phyloP scores from a whole-genome alignment of 2,329 filamentous ascomycete species.

The Diaporthe nobilis region DNA sequence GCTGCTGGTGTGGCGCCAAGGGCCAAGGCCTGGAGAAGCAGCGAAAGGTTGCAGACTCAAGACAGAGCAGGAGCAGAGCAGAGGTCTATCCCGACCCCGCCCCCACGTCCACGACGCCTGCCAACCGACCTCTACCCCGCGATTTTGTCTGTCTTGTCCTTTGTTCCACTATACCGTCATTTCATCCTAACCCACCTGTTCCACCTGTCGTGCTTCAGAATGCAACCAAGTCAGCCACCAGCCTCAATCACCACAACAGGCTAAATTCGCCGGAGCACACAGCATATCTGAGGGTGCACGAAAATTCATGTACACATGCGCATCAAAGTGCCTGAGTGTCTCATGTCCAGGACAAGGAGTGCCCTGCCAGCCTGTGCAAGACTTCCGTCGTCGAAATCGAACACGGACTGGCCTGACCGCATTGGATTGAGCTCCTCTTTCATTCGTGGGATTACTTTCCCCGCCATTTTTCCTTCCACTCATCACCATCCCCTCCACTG shows the following conservation, averaged over 20 bases:
- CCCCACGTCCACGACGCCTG: constrained; percentile 12
- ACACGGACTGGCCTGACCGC: constrained; percentile 1
- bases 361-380: background rate
- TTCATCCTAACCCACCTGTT: background rate
- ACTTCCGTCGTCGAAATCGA: background rate
- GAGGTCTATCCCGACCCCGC: constrained; percentile 11
- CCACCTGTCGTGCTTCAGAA: background rate
- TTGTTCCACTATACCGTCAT: background rate
- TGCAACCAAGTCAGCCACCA: constrained; percentile 30
- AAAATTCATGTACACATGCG: background rate
- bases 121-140: constrained; percentile 22
- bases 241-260: constrained; percentile 27
- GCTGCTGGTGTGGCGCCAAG: constrained; percentile 7
- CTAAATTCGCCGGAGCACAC: constrained; percentile 28
- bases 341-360: background rate
- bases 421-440: background rate
- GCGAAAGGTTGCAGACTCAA: background rate
- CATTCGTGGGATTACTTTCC: constrained; percentile 39
- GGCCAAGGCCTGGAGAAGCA: constrained; percentile 2
- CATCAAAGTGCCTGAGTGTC: no score
- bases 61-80: background rate
- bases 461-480: constrained; percentile 38
- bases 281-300: background rate
- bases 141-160: background rate
- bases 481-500: background rate